Conservation (phyloP, 2,329 filamentous ascomycete genomes). For the Endothia cerciana region DNA sequence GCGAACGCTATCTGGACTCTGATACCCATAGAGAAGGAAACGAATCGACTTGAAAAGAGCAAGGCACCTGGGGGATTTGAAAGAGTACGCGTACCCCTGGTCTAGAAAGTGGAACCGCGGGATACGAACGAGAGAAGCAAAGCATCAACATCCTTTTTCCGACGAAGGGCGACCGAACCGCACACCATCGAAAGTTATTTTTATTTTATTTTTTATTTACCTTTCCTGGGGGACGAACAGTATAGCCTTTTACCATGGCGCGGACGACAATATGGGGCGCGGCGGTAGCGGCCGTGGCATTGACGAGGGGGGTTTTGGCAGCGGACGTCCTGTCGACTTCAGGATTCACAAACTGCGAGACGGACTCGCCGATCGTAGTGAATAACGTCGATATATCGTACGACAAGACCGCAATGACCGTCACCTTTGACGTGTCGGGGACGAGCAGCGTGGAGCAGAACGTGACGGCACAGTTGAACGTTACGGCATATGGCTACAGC, state of each 20-base stretch:
- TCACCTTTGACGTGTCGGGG: constrained; percentile 83
- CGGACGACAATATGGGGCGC: constrained; percentile 31
- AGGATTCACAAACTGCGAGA: constrained; percentile 77
- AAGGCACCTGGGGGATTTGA: constrained; percentile 20
- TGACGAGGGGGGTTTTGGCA: constrained; percentile 58
- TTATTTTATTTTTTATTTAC: not conserved
- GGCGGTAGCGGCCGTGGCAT: constrained; percentile 42
- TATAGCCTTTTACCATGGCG: constrained; percentile 32
- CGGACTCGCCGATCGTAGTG: constrained; percentile 65
- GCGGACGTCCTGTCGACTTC: constrained; percentile 77
- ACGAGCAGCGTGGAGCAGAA: constrained; percentile 75
- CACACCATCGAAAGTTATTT: not conserved
- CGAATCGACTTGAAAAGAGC: constrained; percentile 20
- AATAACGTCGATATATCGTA: constrained; percentile 78
- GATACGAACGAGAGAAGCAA: constrained; percentile 7
- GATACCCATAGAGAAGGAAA: constrained; percentile 29
- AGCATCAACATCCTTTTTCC: not conserved
- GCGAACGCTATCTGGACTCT: constrained; percentile 20
- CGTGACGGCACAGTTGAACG: constrained; percentile 74
- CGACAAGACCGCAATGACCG: constrained; percentile 71
- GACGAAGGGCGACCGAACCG: constrained; percentile 17
- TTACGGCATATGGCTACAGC: constrained; percentile 81
- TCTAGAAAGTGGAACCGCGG: constrained; percentile 3
- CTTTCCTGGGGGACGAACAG: not conserved
- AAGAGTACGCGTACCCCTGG: constrained; percentile 21